phyloP scores from a whole-genome alignment of 805 yeast genomes.

The Jamesozyma spencerorum region DNA sequence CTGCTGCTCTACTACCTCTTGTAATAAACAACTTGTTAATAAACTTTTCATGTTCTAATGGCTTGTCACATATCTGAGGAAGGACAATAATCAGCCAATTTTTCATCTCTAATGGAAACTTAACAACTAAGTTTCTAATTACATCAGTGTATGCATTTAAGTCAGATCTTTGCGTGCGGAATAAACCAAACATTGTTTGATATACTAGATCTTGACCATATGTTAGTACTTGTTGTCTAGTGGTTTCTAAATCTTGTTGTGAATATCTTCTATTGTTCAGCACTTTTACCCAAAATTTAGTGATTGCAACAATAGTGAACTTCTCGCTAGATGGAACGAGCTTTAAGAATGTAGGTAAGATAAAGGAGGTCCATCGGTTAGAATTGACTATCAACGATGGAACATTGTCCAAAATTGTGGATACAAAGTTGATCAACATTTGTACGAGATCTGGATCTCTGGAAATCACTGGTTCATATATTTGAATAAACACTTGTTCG shows the following conservation, averaged over 20 bases:
- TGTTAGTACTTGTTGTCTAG: constrained; percentile 22
- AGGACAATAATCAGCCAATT: constrained; percentile 35
- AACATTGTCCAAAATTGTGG: constrained; percentile 38
- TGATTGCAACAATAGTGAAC: constrained; percentile 39
- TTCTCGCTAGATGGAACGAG: constrained; percentile 37
- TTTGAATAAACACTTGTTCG: constrained; percentile 31
- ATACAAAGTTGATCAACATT: constrained; percentile 41
- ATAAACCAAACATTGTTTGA: constrained; percentile 34
- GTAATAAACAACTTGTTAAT: constrained; percentile 50
- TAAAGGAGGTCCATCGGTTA: constrained; percentile 18
- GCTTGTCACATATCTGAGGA: constrained; percentile 23
- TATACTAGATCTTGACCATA: constrained; percentile 25
- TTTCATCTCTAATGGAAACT: constrained; percentile 41
- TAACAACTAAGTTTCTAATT: constrained; percentile 40
- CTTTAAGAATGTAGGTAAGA: constrained; percentile 26
- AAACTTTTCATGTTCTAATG: constrained; percentile 35
- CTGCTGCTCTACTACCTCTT: constrained; percentile 56
- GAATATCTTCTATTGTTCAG: constrained; percentile 40
- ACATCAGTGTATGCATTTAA: constrained; percentile 49
- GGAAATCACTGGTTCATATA: constrained; percentile 29
- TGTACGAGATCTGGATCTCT: constrained; percentile 55
- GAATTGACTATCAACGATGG: constrained; percentile 40
- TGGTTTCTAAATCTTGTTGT: constrained; percentile 32
- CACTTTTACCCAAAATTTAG: constrained; percentile 46
- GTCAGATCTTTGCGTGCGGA: constrained; percentile 49